These are phyloP conservation scores for Suillus alpinus DNA, from an alignment of 768 basidiomycete genomes.

Conservation along the genomic window DNA sequence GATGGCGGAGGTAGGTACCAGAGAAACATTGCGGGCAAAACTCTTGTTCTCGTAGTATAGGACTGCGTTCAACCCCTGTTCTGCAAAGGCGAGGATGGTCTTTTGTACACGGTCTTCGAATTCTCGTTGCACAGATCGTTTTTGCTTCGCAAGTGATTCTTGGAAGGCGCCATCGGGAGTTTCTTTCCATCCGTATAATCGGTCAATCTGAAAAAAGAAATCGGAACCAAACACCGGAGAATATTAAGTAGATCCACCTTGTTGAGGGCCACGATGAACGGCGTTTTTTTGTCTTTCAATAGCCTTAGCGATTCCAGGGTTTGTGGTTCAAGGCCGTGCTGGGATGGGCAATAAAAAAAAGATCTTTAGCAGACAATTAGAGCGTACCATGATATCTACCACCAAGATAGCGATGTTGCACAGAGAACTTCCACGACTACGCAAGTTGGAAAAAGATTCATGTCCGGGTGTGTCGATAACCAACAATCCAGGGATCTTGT, in stretches of 20 bases:
- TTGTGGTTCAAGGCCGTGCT: constrained; percentile 98
- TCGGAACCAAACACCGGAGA: constrained; percentile 4
- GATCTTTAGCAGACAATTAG: neutral
- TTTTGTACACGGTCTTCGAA: constrained; percentile 86
- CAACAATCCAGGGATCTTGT: constrained; percentile 95
- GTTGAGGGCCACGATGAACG: constrained; percentile 98
- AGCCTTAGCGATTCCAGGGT: constrained; percentile 94
- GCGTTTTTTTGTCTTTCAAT: constrained; percentile 89
- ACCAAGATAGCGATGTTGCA: constrained; percentile 99
- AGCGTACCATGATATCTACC: constrained; percentile 90
- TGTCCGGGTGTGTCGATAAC: constrained; percentile 98
- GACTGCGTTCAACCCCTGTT: constrained; percentile 92
- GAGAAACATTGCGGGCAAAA: constrained; percentile 88
- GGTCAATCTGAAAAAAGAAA: constrained; percentile 72
- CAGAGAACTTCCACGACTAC: constrained; percentile 91
- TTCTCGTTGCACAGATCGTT: constrained; percentile 76
- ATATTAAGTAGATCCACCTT: constrained; percentile 50
- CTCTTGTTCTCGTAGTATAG: constrained; percentile 98
- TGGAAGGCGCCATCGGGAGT: constrained; percentile 92
- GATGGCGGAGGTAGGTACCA: constrained; percentile 97
- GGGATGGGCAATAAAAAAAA: constrained; percentile 8
- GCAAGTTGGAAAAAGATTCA: constrained; percentile 97
- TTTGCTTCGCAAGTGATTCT: constrained; percentile 85
- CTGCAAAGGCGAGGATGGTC: constrained; percentile 92
- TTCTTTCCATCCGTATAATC: constrained; percentile 92